phyloP scores from a whole-genome alignment of 2,329 filamentous ascomycete species.

The Monilinia vaccinii-corymbosi region DNA sequence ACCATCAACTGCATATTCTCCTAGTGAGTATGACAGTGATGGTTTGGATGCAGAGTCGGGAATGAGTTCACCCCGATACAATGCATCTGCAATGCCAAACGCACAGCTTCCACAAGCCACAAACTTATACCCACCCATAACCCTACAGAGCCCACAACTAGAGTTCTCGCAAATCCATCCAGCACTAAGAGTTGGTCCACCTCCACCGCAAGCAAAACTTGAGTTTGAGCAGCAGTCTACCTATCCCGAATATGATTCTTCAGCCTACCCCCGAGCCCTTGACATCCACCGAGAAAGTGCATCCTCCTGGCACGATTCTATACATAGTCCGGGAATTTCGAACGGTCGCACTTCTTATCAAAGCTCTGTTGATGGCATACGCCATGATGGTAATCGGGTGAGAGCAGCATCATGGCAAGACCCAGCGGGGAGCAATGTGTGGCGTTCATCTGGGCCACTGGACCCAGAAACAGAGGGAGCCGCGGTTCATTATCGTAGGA shows the following conservation, averaged over 20 bases:
- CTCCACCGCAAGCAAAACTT: not conserved
- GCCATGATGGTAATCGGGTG: not conserved
- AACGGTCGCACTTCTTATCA: not conserved
- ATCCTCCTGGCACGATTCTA: conserved; percentile 1
- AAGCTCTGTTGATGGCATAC: not conserved
- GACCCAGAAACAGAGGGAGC: not conserved
- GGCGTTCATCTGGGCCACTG: not conserved
- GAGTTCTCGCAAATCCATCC: not conserved
- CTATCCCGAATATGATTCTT: not conserved
- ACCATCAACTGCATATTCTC: conserved; percentile 5
- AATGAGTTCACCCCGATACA: not conserved
- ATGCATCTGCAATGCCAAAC: not conserved
- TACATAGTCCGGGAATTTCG: not conserved
- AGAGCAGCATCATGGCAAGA: conserved; percentile 4
- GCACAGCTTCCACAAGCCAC: not conserved
- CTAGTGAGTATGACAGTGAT: conserved; percentile 11
- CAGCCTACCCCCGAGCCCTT: not conserved
- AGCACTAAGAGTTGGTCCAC: not conserved
- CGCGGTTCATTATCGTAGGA: not conserved
- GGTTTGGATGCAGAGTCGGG: not conserved
- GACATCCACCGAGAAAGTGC: not conserved
- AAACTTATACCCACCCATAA: not conserved
- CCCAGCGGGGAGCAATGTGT: not conserved
- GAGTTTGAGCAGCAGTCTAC: not conserved
- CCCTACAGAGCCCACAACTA: not conserved